Conservation (phyloP, 2,329 filamentous ascomycete genomes). For the Fusarium sp. region DNA sequence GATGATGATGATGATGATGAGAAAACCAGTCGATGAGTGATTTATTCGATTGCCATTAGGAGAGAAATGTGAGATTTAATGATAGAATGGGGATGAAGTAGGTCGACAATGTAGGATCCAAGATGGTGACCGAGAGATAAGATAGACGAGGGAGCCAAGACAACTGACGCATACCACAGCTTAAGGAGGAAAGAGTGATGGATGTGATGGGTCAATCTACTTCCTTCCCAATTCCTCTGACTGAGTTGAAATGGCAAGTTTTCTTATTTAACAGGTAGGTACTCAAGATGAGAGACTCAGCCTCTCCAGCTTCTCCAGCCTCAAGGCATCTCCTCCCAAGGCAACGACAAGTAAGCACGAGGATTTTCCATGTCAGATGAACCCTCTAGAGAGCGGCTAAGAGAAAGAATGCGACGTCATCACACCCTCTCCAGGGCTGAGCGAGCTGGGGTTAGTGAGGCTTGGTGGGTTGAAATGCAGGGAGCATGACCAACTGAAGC, state of each 20-base stretch:
- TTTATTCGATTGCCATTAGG: conserved; percentile 2
- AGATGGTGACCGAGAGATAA: not conserved
- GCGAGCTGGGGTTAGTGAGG: conserved; percentile 21
- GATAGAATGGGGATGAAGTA: not conserved
- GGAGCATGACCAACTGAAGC: not conserved
- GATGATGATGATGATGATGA: not conserved
- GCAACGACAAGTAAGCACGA: conserved; percentile 24
- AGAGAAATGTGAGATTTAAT: not conserved
- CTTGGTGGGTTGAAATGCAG: conserved; percentile 11
- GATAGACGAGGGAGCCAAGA: conserved; percentile 2
- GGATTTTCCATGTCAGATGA: conserved; percentile 30
- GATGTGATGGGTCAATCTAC: too few relatives aligned
- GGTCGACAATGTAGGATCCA: not conserved
- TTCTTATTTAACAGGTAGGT: not conserved
- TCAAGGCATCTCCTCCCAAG: not conserved
- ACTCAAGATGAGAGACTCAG: conserved; percentile 7
- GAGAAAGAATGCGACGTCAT: conserved; percentile 33
- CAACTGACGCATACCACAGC: conserved; percentile 7
- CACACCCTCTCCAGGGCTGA: conserved; percentile 17
- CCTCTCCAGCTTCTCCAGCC: conserved; percentile 11
- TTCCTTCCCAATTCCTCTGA: too few relatives aligned
- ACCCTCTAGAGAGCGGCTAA: not conserved
- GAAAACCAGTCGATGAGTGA: not conserved
- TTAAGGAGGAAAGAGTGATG: not conserved
- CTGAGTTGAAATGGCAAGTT: not conserved